phyloP scores from a whole-genome alignment of 2,329 filamentous ascomycete species.

The Exophiala spinifera region DNA sequence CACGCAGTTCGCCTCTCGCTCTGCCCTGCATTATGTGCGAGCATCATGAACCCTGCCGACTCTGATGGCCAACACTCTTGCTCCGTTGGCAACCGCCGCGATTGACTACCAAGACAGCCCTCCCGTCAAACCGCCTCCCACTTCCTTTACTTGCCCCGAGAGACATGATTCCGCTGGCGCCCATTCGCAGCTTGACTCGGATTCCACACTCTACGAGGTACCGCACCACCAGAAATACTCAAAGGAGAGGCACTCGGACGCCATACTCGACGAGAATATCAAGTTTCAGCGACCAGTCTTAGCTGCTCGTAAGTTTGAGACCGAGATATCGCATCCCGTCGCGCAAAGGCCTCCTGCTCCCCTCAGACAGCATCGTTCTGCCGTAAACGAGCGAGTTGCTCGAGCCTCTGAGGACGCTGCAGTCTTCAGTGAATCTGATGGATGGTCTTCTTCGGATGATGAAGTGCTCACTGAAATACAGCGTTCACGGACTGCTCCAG shows the following conservation, averaged over 20 bases:
- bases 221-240: neutral
- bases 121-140: conserved; percentile 12
- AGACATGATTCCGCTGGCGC: neutral
- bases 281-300: conserved; percentile 7
- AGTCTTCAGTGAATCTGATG: conserved; percentile 15
- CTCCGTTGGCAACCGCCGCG: conserved; percentile 11
- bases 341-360: conserved; percentile 5
- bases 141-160: conserved; percentile 5
- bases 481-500: conserved; percentile 12
- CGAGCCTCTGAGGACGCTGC: neutral
- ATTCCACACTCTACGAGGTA: conserved; percentile 8
- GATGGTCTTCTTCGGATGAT: conserved; percentile 17
- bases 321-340: conserved; percentile 14
- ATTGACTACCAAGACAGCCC: conserved; percentile 12
- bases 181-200: neutral
- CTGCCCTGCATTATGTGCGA: too few relatives aligned
- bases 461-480: conserved; percentile 9
- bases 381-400: neutral
- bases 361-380: conserved; percentile 8
- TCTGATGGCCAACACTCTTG: conserved; percentile 17
- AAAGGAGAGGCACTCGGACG: neutral
- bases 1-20: too few relatives aligned
- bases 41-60: neutral
- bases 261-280: neutral
- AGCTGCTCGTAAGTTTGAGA: conserved; percentile 17